A percentile compares a stretch with the other conserved stretches of the same genome.
phyloP scores from a whole-genome alignment of 208 protist species.

The Leishmania guyanensis region DNA sequence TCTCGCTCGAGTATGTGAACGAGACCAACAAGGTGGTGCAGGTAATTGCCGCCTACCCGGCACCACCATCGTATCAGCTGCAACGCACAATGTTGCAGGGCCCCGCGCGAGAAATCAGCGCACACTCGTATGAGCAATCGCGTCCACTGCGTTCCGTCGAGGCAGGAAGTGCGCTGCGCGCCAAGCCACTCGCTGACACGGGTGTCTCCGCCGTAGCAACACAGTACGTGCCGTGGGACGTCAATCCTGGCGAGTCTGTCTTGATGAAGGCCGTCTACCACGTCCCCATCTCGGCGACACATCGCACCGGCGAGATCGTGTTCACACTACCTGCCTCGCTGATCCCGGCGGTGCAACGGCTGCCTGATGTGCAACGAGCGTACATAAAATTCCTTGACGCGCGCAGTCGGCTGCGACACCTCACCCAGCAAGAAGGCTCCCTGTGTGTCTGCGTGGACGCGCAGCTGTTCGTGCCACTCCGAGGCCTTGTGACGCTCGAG shows the following conservation, averaged over 20 bases:
- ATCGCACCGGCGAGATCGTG: slow-evolving; percentile 28
- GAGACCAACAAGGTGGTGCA: slow-evolving; percentile 56
- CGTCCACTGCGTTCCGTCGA: slow-evolving; percentile 15
- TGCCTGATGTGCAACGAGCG: slow-evolving; percentile 34
- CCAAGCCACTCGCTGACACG: slow-evolving; percentile 28
- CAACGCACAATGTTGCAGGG: slow-evolving; percentile 32
- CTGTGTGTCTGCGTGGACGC: slow-evolving; percentile 30
- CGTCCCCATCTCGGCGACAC: slow-evolving; percentile 39
- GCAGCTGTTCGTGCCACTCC: slow-evolving; percentile 53
- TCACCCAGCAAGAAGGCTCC: slow-evolving; percentile 17
- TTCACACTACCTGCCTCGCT: slow-evolving; percentile 56
- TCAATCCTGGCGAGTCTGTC: slow-evolving; percentile 50
- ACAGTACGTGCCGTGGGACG: slow-evolving; percentile 64
- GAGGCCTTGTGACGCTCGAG: slow-evolving; percentile 43
- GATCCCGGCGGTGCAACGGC: slow-evolving; percentile 44
- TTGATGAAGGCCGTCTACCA: slow-evolving; percentile 54
- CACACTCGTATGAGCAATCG: slow-evolving; percentile 12
- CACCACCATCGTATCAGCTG: slow-evolving; percentile 58
- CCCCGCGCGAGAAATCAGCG: slow-evolving; percentile 8
- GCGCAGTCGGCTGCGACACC: neutral
- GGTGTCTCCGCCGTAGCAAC: slow-evolving; percentile 41
- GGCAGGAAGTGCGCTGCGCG: slow-evolving; percentile 17
- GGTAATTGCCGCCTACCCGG: slow-evolving; percentile 59
- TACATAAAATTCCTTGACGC: slow-evolving; percentile 51
- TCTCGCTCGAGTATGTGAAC: slow-evolving; percentile 74